A percentile compares a stretch with the other conserved stretches of the same genome.
Evolutionary conservation across 2,329 filamentous ascomycete genomes (phyloP).

Genomic region (Cercospora berteroae): DNA sequence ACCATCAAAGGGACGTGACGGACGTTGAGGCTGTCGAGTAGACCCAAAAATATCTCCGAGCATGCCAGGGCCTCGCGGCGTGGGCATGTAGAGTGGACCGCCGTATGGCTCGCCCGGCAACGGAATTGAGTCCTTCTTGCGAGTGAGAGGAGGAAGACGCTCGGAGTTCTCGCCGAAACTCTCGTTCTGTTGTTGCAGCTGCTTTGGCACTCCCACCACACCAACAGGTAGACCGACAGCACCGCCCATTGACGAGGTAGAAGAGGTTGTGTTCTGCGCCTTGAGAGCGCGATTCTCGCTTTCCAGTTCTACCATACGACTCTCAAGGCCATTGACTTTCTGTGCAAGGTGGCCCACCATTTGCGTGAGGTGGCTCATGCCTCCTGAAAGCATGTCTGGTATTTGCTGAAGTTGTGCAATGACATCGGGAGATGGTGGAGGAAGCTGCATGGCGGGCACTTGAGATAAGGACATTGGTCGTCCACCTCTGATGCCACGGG

Average conservation of each 20-base stretch:
- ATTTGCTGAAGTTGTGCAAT: background rate
- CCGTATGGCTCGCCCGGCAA: constrained; percentile 7
- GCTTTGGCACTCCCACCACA: background rate
- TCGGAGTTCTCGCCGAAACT: background rate
- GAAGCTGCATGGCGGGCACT: background rate
- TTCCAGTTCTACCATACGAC: constrained; percentile 1
- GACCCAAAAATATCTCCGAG: background rate
- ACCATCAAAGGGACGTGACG: background rate
- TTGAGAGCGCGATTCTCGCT: background rate
- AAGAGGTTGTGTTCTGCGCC: background rate
- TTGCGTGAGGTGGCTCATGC: constrained; percentile 1
- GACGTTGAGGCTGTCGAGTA: background rate
- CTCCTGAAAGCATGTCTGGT: background rate
- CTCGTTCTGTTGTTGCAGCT: background rate
- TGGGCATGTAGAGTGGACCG: constrained; percentile 1
- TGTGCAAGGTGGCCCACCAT: background rate
- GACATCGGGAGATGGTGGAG: background rate
- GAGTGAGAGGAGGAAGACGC: background rate
- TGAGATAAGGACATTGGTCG: background rate
- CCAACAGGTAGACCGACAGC: background rate
- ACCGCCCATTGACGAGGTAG: background rate
- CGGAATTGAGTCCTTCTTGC: constrained; percentile 6
- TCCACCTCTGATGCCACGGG: constrained; percentile 12
- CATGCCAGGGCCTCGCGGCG: background rate
- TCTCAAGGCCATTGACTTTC: constrained; percentile 1